These are phyloP conservation scores for Diplogelasinospora grovesii DNA, from an alignment of 495 filamentous ascomycete species.

Conservation along the genomic window DNA sequence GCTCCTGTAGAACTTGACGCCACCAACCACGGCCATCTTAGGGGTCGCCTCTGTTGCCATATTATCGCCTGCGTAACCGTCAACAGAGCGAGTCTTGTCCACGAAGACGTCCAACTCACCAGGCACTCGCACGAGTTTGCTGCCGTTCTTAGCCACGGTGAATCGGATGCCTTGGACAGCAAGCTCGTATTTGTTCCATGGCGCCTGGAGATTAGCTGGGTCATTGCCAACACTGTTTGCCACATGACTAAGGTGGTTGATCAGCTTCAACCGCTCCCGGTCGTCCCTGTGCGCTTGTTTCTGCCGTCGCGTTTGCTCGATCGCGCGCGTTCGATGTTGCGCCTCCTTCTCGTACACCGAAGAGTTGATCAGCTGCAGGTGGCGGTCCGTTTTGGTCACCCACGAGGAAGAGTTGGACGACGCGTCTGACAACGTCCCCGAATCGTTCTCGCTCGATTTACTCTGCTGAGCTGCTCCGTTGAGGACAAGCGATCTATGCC, in stretches of 20 bases:
- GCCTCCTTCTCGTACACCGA: conserved; percentile 72
- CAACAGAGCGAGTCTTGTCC: too few relatives aligned
- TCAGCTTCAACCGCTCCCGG: conserved; percentile 56
- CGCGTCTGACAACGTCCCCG: conserved; percentile 27
- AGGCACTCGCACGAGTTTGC: conserved; percentile 70
- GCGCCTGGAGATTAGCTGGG: conserved; percentile 25
- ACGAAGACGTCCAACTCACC: conserved; percentile 53
- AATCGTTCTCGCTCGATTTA: conserved; percentile 17
- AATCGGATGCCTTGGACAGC: conserved; percentile 72
- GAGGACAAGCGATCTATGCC: conserved; percentile 66
- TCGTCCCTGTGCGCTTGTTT: conserved; percentile 54
- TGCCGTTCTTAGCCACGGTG: conserved; percentile 66
- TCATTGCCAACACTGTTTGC: conserved; percentile 30
- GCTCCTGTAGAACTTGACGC: conserved; percentile 81
- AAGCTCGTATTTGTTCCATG: conserved; percentile 54
- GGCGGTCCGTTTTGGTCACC: conserved; percentile 75
- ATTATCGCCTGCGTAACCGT: conserved; percentile 55
- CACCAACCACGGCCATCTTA: conserved; percentile 68
- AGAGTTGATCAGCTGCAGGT: conserved; percentile 84
- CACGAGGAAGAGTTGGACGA: conserved; percentile 52
- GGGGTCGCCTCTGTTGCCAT: conserved; percentile 66
- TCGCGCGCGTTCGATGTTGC: conserved; percentile 62
- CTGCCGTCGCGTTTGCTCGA: conserved; percentile 61
- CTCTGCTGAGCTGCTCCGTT: conserved; percentile 40
- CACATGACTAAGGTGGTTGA: conserved; percentile 38